A percentile compares a stretch with the other conserved stretches of the same genome.
Conservation (phyloP, 768 basidiomycete species). For the Termitomyces sp. region DNA sequence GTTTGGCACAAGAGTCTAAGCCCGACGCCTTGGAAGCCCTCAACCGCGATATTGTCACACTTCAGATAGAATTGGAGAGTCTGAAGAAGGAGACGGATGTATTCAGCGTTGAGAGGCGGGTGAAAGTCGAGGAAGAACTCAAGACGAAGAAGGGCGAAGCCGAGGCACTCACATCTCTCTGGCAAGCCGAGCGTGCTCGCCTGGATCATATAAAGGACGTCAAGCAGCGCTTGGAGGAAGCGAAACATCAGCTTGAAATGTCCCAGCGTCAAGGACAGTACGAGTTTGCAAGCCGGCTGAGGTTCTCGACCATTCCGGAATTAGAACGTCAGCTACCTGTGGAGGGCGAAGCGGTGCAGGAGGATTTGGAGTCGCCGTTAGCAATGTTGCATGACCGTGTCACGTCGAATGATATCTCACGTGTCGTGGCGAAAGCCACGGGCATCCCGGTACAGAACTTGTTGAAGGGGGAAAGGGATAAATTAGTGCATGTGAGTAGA, state of each 20-base stretch:
- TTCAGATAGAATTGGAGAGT: constrained; percentile 87
- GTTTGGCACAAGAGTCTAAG: constrained; percentile 85
- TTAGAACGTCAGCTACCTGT: constrained; percentile 66
- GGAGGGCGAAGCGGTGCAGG: constrained; percentile 33
- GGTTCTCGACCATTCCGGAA: constrained; percentile 82
- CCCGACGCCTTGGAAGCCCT: constrained; percentile 80
- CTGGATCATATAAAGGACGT: constrained; percentile 66
- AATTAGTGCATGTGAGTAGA: constrained; percentile 71
- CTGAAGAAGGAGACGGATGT: constrained; percentile 85
- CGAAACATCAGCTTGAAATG: constrained; percentile 82
- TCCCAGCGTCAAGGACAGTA: constrained; percentile 87
- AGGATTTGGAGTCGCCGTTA: constrained; percentile 42
- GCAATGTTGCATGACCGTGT: constrained; percentile 81
- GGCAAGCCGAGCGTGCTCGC: constrained; percentile 72
- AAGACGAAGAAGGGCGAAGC: constrained; percentile 59
- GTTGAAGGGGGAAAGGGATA: constrained; percentile 85
- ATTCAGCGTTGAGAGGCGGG: constrained; percentile 70
- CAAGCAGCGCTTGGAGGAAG: constrained; percentile 72
- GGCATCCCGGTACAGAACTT: constrained; percentile 89
- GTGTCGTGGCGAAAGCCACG: constrained; percentile 83
- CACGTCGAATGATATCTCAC: constrained; percentile 82
- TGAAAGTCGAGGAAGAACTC: constrained; percentile 61
- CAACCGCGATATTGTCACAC: constrained; percentile 77
- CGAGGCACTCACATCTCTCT: constrained; percentile 51
- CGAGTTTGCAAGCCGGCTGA: constrained; percentile 76